Conservation (phyloP, 2,329 filamentous ascomycete genomes). For the Aspergillus tubingensis region DNA sequence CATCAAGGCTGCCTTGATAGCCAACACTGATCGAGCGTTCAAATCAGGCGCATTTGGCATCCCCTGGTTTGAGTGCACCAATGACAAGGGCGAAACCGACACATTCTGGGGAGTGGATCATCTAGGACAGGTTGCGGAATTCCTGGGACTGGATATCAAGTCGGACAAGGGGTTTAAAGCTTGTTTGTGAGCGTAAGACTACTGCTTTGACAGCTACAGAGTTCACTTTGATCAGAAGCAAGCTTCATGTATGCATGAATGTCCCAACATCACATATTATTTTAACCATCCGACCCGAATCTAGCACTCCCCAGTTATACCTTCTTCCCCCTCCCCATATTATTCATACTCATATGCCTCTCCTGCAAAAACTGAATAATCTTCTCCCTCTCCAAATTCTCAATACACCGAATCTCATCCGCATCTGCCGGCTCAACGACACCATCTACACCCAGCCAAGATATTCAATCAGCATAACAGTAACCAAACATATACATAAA, state of each 20-base stretch:
- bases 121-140: conserved; percentile 56
- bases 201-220: background rate
- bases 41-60: conserved; percentile 61
- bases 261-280: background rate
- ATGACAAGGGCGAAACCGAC: conserved; percentile 55
- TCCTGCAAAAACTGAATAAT: conserved; percentile 37
- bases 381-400: conserved; percentile 32
- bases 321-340: background rate
- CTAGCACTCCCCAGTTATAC: background rate
- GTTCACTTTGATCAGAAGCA: background rate
- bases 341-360: conserved; percentile 28
- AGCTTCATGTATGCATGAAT: background rate
- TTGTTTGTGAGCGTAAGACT: conserved; percentile 21
- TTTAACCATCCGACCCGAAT: too few species aligned
- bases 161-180: conserved; percentile 34
- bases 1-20: conserved; percentile 49
- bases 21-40: conserved; percentile 56
- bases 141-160: conserved; percentile 52
- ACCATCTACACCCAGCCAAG: background rate
- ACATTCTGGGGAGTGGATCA: conserved; percentile 64
- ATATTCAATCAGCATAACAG: background rate
- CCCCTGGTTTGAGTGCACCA: conserved; percentile 61
- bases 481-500: background rate
- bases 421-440: conserved; percentile 2
- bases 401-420: conserved; percentile 28